Base-by-base conservation (phyloP, 75 land plant species). In the Cunninghamia lanceolata region DNA sequence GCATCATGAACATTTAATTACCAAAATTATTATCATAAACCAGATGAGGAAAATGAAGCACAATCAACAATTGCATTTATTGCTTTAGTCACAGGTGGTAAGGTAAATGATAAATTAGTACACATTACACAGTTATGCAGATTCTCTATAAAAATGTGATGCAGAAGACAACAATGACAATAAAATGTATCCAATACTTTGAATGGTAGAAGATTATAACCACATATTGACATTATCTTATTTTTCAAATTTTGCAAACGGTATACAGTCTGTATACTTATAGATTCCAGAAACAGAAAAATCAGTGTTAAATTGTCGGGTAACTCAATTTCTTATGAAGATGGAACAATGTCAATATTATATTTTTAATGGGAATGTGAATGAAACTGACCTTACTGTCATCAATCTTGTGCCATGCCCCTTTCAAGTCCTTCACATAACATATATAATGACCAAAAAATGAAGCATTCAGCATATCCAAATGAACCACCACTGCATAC, bases 381-480 rank as follows among this genome's bases (percentile, higher is more conserved):
- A 2, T 1, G 42, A 25, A 39, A 40, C 80, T 89, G 90, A 94
- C 97, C 94, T 92, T 88, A 14, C 91, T 84, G 83, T 95, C 97
- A 91, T 95, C 97, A 76, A 95, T 88, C 86, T 87, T 94, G 84
- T 91, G 89, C 97, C 97, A 95, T 53, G 84, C 85, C 70, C 93
- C 97, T 73, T 90, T 89, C 88, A 93, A 14, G 88, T 94, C 93
- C 84, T 94, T 94, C 78, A 95, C 93, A 89, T 94, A 94, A 76
- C 94, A 88, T 36, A 95, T 87, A 78, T 95, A 95, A 90, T 95
- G 97, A 35, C 97, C 97, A 86, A 92, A 91, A 81, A 90, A 95
- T 11, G 96, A 91, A 38, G 97, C 96, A 89, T 95, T 94, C 78
- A 91, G 84, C 50, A 89, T 89, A 85, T 94, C 97, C 90, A 95